phyloP scores from a whole-genome alignment of 1,139 yeast genomes.

The Pichia sp. region DNA sequence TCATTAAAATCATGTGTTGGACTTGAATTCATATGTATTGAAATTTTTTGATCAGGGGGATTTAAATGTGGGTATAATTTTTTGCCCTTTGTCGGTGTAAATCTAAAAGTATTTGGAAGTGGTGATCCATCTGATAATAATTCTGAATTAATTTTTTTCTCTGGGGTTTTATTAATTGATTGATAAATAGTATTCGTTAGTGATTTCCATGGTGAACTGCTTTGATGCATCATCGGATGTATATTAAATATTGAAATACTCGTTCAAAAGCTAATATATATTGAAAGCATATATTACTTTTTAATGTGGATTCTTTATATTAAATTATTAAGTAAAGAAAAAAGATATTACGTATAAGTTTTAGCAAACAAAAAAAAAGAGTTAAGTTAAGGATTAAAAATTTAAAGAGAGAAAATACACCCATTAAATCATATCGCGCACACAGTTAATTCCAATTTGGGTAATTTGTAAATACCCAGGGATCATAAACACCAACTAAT shows the following conservation, averaged over 20 bases:
- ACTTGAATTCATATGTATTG: constrained; percentile 8
- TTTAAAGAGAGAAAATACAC: no score
- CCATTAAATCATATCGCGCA: background rate
- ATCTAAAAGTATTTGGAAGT: constrained; percentile 22
- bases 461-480: constrained; percentile 15
- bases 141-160: background rate
- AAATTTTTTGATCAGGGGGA: constrained; percentile 7
- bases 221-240: constrained; percentile 1
- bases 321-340: no score
- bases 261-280: no score
- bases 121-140: constrained; percentile 10
- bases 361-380: no score
- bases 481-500: constrained; percentile 9
- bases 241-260: background rate
- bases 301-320: no score
- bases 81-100: constrained; percentile 27
- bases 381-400: background rate
- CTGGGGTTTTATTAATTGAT: constrained; percentile 5
- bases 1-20: constrained; percentile 21
- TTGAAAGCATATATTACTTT: no score
- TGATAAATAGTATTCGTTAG: constrained; percentile 3
- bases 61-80: constrained; percentile 22
- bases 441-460: constrained; percentile 3
- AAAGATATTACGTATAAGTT: no score
- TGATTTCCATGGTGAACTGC: constrained; percentile 9